Evolutionary conservation across 2,329 filamentous ascomycete genomes (phyloP).

Genomic region (Aspergillus ochraceoroseus): DNA sequence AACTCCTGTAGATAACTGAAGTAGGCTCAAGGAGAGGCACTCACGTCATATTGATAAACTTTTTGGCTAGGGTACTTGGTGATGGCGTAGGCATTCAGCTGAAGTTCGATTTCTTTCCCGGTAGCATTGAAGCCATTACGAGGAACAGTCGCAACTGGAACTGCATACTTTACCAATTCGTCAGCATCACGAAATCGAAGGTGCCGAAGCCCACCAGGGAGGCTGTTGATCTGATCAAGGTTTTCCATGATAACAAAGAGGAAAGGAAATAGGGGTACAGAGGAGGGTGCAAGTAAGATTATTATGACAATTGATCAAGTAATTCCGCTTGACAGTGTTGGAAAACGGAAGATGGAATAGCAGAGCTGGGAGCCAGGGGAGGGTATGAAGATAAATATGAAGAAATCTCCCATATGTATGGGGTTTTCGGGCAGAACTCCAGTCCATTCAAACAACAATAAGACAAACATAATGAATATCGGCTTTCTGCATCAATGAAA

Average conservation of each 20-base stretch:
- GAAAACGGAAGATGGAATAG: conserved; percentile 4
- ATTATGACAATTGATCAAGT: conserved; percentile 2
- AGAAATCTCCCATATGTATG: not conserved
- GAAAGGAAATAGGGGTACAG: not conserved
- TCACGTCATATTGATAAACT: conserved; percentile 81
- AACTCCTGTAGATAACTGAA: not conserved
- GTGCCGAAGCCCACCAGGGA: conserved; percentile 24
- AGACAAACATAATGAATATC: conserved; percentile 16
- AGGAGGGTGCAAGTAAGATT: not conserved
- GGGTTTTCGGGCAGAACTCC: conserved; percentile 14
- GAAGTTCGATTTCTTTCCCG: conserved; percentile 53
- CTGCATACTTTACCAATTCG: conserved; percentile 28
- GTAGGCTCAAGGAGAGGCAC: conserved; percentile 32
- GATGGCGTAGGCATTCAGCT: conserved; percentile 73
- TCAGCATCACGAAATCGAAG: conserved; percentile 29
- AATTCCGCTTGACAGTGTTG: not conserved
- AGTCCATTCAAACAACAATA: conserved; percentile 8
- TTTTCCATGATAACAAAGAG: conserved; percentile 20
- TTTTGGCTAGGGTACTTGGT: conserved; percentile 53
- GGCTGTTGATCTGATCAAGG: conserved; percentile 22
- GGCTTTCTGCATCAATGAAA: conserved; percentile 17
- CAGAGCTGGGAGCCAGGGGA: conserved; percentile 3
- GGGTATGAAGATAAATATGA: conserved; percentile 14
- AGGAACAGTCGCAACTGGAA: conserved; percentile 33
- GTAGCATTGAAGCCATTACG: conserved; percentile 57